Conservation (phyloP, 2,329 filamentous ascomycete genomes). For the Keithomyces neogunnii region DNA sequence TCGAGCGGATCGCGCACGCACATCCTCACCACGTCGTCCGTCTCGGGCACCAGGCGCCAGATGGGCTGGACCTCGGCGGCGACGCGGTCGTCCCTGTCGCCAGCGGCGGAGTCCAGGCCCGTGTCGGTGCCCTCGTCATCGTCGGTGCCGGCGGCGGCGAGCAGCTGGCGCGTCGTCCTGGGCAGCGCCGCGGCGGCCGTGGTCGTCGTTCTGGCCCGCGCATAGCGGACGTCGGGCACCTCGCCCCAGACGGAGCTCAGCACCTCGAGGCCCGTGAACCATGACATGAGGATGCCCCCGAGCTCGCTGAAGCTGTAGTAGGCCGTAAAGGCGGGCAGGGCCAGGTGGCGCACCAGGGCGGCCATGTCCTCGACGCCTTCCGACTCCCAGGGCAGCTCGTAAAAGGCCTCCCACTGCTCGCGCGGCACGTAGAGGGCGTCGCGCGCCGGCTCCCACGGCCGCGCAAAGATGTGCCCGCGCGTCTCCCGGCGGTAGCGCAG, state of each 20-base stretch:
- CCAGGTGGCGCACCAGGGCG: conserved; percentile 12
- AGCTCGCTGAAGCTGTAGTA: conserved; percentile 16
- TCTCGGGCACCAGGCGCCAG: conserved; percentile 7
- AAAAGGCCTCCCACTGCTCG: conserved; percentile 12
- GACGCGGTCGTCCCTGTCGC: conserved; percentile 1
- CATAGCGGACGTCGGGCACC: conserved; percentile 8
- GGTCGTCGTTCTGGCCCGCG: not conserved
- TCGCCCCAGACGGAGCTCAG: conserved; percentile 16
- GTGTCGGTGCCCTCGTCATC: conserved; percentile 1
- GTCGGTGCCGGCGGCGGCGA: not conserved
- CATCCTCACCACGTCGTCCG: conserved; percentile 10
- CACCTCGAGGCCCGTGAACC: conserved; percentile 11
- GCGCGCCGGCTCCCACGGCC: not conserved
- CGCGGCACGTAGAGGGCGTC: conserved; percentile 9
- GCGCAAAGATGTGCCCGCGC: not conserved
- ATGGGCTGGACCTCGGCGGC: conserved; percentile 8
- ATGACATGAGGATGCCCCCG: conserved; percentile 4
- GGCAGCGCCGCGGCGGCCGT: not conserved
- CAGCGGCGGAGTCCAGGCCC: conserved; percentile 1
- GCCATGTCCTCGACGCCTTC: conserved; percentile 4
- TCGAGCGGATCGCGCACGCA: conserved; percentile 4
- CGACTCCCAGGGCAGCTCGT: conserved; percentile 2
- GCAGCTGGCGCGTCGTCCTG: not conserved
- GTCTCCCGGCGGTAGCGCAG: conserved; percentile 1
- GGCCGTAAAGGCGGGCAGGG: conserved; percentile 16